Conservation (phyloP, 2,329 filamentous ascomycete species). For the Xylariomycetidae sp. region DNA sequence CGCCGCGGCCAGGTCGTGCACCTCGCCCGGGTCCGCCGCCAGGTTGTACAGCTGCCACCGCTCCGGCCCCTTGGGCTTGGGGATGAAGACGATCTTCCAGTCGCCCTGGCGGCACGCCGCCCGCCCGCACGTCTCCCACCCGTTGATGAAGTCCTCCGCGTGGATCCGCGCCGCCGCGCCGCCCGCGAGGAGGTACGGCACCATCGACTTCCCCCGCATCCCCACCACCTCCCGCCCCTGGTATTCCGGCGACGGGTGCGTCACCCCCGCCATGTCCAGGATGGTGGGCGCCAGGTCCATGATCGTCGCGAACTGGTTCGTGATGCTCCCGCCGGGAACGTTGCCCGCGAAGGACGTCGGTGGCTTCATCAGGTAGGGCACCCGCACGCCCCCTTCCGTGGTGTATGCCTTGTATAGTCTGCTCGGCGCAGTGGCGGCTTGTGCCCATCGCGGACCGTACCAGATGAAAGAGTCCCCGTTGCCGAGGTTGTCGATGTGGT, state of each 20-base stretch:
- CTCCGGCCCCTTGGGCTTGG: conserved; percentile 41
- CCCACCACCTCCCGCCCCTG: conserved; percentile 27
- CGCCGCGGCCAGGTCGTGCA: conserved; percentile 30
- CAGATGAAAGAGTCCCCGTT: conserved; percentile 52
- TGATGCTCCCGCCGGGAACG: conserved; percentile 31
- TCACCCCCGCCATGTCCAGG: conserved; percentile 39
- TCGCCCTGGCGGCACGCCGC: conserved; percentile 29
- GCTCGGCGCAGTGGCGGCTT: conserved; percentile 31
- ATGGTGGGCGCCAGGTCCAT: conserved; percentile 45
- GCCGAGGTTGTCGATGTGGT: conserved; percentile 51
- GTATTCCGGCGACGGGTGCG: conserved; percentile 47
- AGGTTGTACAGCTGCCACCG: conserved; percentile 45
- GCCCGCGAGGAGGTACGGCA: conserved; percentile 24
- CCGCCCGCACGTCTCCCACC: conserved; percentile 31
- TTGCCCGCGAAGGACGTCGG: conserved; percentile 22
- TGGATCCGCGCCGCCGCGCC: conserved; percentile 26
- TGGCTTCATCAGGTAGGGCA: conserved; percentile 44
- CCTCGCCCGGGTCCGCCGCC: conserved; percentile 37
- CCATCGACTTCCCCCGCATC: conserved; percentile 30
- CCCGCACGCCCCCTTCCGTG: conserved; percentile 44
- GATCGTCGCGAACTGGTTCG: conserved; percentile 44
- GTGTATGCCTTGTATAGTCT: conserved; percentile 36
- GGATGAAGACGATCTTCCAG: conserved; percentile 39
- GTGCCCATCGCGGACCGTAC: conserved; percentile 53
- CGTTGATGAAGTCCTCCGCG: conserved; percentile 30